Base-by-base conservation (phyloP, 768 basidiomycete species). In the Mycena latifolia region DNA sequence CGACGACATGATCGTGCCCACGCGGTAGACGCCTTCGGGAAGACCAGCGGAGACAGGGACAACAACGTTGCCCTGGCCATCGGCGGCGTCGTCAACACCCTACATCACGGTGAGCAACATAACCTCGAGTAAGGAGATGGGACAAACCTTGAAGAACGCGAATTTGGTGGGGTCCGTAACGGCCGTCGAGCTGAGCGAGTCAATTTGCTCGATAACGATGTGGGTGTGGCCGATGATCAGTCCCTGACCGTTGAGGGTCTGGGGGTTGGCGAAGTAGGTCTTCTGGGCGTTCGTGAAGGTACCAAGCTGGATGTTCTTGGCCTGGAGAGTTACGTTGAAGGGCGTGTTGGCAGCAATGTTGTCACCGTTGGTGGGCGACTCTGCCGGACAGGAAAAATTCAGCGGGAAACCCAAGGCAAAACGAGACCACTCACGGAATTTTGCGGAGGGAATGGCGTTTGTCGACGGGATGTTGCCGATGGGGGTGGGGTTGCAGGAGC, bases 401-500 rank as follows among this genome's bases (percentile, higher is more conserved):
- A n/a, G n/a, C 6, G 9, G 12, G 18, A 14, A 39, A 47, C 0
- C 11, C 12, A 3, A 48, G 9, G 5, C 28, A 17, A 53, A 2
- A 50, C 10, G 10, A 7, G 20, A 24, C n/a, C 11, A 65, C 67
- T 67, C 72, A 25, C 74, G 70, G 74, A 86, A 85, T 71, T 86
- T 88, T 64, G 78, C 76, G 6, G 82, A 81, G 8, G 89, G 86
- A 77, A 83, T 81, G 61, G 81, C 82, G 59, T 78, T 71, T 17
- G 76, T 75, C 22, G 84, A 78, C 5, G 83, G 83, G 69, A 91
- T 87, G 55, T 80, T 73, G 67, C 86, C 86, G 76, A 89, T 88
- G 8, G 85, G 84, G 9, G 84, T 82, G 25, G 86, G 83, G 75
- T 90, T 90, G 77, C 88, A 86, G 50, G 87, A 89, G 35, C 85